These are phyloP conservation scores for Petunia hybrid DNA, from an alignment of 305 asterid genomes.

Conservation along the genomic window DNA sequence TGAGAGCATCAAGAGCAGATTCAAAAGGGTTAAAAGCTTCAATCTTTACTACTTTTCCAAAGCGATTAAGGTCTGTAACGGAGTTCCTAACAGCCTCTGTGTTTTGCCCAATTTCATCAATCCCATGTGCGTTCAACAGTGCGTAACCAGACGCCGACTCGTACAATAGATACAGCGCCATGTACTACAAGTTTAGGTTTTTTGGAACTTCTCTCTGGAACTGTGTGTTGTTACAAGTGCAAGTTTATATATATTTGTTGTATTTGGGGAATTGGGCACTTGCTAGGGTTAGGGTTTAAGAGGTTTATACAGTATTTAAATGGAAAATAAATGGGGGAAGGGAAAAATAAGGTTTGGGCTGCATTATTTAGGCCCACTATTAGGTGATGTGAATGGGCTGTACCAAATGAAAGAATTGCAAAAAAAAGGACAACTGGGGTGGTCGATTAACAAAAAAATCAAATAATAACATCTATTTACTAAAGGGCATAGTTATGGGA, in stretches of 20 bases:
- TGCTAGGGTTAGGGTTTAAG: constrained; percentile 27
- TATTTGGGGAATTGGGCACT: background rate
- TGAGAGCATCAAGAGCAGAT: constrained; percentile 93
- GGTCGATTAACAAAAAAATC: too few species aligned
- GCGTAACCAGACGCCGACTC: constrained; percentile 90
- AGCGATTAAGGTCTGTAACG: constrained; percentile 79
- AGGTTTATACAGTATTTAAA: constrained; percentile 26
- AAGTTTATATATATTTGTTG: background rate
- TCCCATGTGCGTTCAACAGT: constrained; percentile 67
- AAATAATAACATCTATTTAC: too few species aligned
- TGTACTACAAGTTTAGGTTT: background rate
- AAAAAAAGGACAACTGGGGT: too few species aligned
- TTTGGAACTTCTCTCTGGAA: background rate
- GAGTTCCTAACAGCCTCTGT: constrained; percentile 83
- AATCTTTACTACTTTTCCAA: constrained; percentile 84
- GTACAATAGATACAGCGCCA: constrained; percentile 70
- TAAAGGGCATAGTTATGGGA: too few species aligned
- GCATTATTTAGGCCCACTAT: constrained; percentile 1
- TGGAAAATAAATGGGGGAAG: too few species aligned
- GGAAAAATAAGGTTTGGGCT: background rate
- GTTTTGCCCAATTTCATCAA: constrained; percentile 94
- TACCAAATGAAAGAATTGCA: too few species aligned
- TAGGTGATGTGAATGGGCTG: background rate
- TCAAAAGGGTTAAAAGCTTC: constrained; percentile 76
- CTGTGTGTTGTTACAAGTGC: background rate